Evolutionary conservation across 2,329 filamentous ascomycete genomes (phyloP).

Genomic region (Phialophora verrucosa): DNA sequence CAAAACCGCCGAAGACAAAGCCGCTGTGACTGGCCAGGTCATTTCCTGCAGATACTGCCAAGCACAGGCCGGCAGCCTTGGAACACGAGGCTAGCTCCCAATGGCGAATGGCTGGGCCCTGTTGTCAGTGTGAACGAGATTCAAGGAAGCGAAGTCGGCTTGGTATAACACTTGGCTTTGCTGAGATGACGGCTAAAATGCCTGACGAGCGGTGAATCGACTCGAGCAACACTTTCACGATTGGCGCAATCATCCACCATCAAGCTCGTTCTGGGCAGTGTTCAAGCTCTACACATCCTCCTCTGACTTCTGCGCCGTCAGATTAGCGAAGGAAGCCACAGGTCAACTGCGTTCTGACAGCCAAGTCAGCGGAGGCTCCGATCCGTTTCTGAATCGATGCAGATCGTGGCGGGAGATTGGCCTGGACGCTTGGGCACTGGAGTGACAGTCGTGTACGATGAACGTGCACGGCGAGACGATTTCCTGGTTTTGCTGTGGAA

Average conservation of each 20-base stretch:
- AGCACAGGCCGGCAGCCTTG: constrained; percentile 13
- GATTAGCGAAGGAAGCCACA: background rate
- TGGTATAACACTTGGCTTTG: constrained; percentile 17
- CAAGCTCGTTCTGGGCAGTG: background rate
- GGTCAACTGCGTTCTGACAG: background rate
- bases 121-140: constrained; percentile 2
- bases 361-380: background rate
- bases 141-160: constrained; percentile 13
- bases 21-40: constrained; percentile 12
- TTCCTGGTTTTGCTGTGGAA: background rate
- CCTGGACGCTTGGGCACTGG: too few relatives aligned
- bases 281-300: background rate
- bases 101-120: constrained; percentile 10
- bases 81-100: constrained; percentile 2
- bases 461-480: too few relatives aligned
- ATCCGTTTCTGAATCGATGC: background rate
- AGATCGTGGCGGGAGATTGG: background rate
- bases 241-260: background rate
- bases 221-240: background rate
- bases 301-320: background rate
- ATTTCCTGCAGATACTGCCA: constrained; percentile 16
- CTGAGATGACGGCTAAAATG: background rate
- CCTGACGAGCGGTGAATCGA: background rate
- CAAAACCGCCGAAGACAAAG: constrained; percentile 1
- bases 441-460: too few relatives aligned